Conservation (phyloP, 2,329 filamentous ascomycete genomes). For the Diaporthe sp. region DNA sequence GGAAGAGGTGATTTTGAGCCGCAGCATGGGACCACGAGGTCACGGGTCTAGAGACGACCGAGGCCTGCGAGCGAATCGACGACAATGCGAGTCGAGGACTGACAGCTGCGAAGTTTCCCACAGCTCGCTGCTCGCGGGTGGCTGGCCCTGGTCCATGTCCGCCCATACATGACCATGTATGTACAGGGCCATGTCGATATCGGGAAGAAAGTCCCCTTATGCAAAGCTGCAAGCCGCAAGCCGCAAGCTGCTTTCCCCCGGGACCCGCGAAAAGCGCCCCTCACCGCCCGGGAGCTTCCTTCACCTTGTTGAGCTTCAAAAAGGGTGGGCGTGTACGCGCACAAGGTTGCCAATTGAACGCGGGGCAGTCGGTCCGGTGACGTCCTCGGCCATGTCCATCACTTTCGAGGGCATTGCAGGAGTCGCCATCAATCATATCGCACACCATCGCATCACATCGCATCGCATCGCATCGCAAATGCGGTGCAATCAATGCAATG, state of each 20-base stretch:
- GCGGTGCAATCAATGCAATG: conserved; percentile 6
- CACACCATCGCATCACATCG: background rate
- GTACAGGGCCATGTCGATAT: conserved; percentile 25
- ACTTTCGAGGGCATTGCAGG: background rate
- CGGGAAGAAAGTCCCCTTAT: background rate
- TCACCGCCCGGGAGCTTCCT: conserved; percentile 31
- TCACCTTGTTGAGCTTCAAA: conserved; percentile 2
- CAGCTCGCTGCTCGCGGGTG: background rate
- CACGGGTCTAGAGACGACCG: conserved; percentile 7
- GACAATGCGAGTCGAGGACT: conserved; percentile 18
- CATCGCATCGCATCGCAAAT: conserved; percentile 3
- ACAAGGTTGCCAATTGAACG: conserved; percentile 24
- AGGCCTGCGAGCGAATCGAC: conserved; percentile 2
- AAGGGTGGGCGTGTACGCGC: background rate
- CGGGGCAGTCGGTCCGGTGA: conserved; percentile 30
- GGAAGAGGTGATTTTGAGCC: conserved; percentile 24
- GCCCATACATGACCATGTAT: background rate
- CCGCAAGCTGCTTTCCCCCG: conserved; percentile 1
- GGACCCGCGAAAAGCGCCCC: conserved; percentile 35
- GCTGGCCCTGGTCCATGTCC: conserved; percentile 20
- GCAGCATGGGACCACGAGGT: conserved; percentile 2
- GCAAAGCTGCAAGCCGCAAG: conserved; percentile 18
- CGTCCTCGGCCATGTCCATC: background rate
- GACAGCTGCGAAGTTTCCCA: background rate
- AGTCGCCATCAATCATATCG: background rate